A percentile compares a stretch with the other conserved stretches of the same genome.
Evolutionary conservation across 495 filamentous ascomycete genomes (phyloP).

Genomic region (Tetracladium setigerum): DNA sequence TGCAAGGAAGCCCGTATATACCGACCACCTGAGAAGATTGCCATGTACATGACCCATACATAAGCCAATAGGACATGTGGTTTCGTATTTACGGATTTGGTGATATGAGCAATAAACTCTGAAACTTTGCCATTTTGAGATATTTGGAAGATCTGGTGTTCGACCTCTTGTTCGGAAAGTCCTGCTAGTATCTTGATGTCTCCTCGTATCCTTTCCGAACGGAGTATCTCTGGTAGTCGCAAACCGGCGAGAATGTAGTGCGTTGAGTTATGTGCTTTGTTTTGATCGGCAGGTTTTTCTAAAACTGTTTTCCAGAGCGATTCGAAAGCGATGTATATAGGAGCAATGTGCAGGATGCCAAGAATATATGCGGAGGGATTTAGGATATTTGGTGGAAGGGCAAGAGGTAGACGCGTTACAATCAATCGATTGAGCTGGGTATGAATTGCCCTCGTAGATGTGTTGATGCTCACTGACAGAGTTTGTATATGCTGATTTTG

Average conservation of each 20-base stretch:
- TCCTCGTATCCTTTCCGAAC: slow-evolving; percentile 8
- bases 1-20: slow-evolving; percentile 39
- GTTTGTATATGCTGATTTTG: too few species aligned
- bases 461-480: slow-evolving; percentile 5
- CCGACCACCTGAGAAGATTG: slow-evolving; percentile 49
- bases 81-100: slow-evolving; percentile 19
- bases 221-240: slow-evolving; percentile 8
- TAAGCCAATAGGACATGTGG: slow-evolving; percentile 50
- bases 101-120: slow-evolving; percentile 28
- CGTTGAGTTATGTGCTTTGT: slow-evolving; percentile 5
- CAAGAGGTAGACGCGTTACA: slow-evolving; percentile 33
- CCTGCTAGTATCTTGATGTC: slow-evolving; percentile 16
- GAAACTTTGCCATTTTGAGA: slow-evolving; percentile 7
- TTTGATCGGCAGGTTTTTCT: neutral
- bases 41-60: slow-evolving; percentile 53
- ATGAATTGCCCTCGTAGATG: slow-evolving; percentile 31
- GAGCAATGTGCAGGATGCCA: slow-evolving; percentile 35
- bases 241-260: slow-evolving; percentile 11
- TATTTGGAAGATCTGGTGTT: slow-evolving; percentile 9
- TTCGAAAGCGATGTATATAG: slow-evolving; percentile 40
- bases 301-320: slow-evolving; percentile 25
- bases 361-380: slow-evolving; percentile 28
- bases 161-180: slow-evolving; percentile 4
- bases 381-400: slow-evolving; percentile 33
- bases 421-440: slow-evolving; percentile 39